phyloP scores from a whole-genome alignment of 2,329 filamentous ascomycete genomes.

The Fusarium torreyae region DNA sequence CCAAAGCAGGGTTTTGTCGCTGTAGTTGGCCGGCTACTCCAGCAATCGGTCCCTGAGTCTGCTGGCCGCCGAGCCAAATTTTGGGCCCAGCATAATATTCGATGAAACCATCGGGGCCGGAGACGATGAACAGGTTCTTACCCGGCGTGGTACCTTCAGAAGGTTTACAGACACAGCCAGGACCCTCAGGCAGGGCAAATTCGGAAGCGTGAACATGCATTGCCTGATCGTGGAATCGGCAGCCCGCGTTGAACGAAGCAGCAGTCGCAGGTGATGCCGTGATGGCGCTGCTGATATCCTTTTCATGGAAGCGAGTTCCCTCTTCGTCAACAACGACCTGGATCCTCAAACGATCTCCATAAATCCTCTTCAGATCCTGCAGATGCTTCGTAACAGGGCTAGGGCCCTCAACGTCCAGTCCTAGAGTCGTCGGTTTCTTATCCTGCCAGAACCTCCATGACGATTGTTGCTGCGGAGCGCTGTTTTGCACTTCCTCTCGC shows the following conservation, averaged over 20 bases:
- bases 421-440: conserved; percentile 41
- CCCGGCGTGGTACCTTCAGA: conserved; percentile 53
- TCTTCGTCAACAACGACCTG: conserved; percentile 90
- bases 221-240: conserved; percentile 52
- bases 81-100: conserved; percentile 85
- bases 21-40: conserved; percentile 77
- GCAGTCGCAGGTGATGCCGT: conserved; percentile 1
- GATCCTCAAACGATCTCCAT: conserved; percentile 72
- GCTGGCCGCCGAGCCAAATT: conserved; percentile 78
- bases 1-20: conserved; percentile 57
- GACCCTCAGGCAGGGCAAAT: conserved; percentile 50
- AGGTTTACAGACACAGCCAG: conserved; percentile 48
- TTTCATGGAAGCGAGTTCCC: conserved; percentile 72
- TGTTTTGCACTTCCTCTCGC: conserved; percentile 66
- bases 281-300: conserved; percentile 61
- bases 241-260: conserved; percentile 40
- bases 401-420: conserved; percentile 43
- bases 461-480: conserved; percentile 26
- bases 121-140: conserved; percentile 83
- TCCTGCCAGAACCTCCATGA: conserved; percentile 49
- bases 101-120: conserved; percentile 93
- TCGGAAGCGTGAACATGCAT: conserved; percentile 52
- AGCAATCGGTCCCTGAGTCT: conserved; percentile 81
- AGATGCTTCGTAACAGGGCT: conserved; percentile 74
- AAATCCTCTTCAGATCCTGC: conserved; percentile 70